Evolutionary conservation across 176 grass and related monocot species (phyloP).

Genomic region (Oropetium thomaeum): DNA sequence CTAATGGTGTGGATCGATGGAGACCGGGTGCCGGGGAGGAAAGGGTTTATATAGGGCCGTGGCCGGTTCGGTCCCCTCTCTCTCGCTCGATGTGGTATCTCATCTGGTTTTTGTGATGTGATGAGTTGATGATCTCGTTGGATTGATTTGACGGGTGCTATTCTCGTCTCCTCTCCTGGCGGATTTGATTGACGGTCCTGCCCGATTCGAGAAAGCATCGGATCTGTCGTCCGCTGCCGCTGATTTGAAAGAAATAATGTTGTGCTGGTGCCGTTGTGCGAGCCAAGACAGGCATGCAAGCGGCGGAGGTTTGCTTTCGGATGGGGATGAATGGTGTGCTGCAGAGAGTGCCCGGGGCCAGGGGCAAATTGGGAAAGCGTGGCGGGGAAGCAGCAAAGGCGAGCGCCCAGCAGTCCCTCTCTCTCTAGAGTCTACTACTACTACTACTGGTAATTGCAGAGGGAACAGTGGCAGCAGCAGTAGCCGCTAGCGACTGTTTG

Average conservation of each 20-base stretch:
- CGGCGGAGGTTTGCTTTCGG: neutral
- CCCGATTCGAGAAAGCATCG: constrained; percentile 69
- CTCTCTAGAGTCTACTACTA: no score
- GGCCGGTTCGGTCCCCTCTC: neutral
- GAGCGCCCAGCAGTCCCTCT: neutral
- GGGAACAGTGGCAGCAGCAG: constrained; percentile 22
- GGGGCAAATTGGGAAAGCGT: constrained; percentile 40
- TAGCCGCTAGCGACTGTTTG: constrained; percentile 40
- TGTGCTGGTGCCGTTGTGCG: no score
- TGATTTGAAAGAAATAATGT: constrained; percentile 26
- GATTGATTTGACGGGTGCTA: constrained; percentile 59
- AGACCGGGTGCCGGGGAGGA: neutral
- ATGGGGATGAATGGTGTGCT: neutral
- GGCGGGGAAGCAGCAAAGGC: constrained; percentile 5
- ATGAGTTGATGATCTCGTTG: constrained; percentile 32
- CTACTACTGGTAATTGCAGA: neutral
- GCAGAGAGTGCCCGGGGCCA: neutral
- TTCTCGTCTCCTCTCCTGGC: constrained; percentile 46
- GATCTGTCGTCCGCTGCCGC: constrained; percentile 74
- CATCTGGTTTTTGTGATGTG: constrained; percentile 32
- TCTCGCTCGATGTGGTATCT: neutral
- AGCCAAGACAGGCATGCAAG: neutral
- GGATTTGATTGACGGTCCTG: constrained; percentile 88
- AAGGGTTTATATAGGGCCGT: constrained; percentile 35
- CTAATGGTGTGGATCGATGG: neutral